Evolutionary conservation across 164 flowering plant species (phyloP).

Genomic region (Brasenia schreberi): DNA sequence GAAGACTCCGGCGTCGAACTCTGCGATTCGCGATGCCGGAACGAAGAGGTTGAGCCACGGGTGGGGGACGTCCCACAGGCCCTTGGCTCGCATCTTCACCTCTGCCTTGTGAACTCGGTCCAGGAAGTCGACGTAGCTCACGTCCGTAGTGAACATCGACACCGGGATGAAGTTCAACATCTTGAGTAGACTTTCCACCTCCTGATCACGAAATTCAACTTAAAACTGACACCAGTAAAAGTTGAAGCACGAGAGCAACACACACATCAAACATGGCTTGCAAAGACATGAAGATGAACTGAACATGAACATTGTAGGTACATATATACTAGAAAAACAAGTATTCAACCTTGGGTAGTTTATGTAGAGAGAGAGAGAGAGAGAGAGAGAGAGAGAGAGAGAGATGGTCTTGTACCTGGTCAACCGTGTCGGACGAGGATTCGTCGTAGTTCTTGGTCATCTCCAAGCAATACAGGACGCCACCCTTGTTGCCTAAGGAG

Average conservation of each 20-base stretch:
- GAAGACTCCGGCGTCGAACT: conserved; percentile 75
- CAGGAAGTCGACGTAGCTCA: conserved; percentile 73
- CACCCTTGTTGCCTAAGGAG: conserved; percentile 31
- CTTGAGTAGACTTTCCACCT: conserved; percentile 52
- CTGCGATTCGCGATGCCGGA: conserved; percentile 68
- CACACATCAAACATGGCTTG: too few relatives aligned
- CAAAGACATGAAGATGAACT: too few relatives aligned
- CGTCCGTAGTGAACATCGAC: conserved; percentile 65
- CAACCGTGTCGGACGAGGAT: conserved; percentile 29
- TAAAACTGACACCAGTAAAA: neutral
- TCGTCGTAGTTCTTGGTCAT: conserved; percentile 70
- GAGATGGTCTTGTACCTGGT: conserved; percentile 70
- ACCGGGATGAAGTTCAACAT: conserved; percentile 50
- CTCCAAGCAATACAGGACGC: conserved; percentile 76
- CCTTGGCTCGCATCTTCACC: conserved; percentile 79
- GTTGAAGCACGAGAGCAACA: neutral
- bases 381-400: conserved; percentile 3
- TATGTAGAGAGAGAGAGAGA: conserved; percentile 1
- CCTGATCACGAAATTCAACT: conserved; percentile 23
- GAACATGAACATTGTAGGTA: too few relatives aligned
- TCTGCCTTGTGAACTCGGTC: conserved; percentile 97
- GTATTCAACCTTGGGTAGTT: too few relatives aligned
- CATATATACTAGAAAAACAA: too few relatives aligned
- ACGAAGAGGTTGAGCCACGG: conserved; percentile 97
- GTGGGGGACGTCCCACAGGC: conserved; percentile 93